Evolutionary conservation across 495 filamentous ascomycete species (phyloP).

Genomic region (Chaetomium fimeti): DNA sequence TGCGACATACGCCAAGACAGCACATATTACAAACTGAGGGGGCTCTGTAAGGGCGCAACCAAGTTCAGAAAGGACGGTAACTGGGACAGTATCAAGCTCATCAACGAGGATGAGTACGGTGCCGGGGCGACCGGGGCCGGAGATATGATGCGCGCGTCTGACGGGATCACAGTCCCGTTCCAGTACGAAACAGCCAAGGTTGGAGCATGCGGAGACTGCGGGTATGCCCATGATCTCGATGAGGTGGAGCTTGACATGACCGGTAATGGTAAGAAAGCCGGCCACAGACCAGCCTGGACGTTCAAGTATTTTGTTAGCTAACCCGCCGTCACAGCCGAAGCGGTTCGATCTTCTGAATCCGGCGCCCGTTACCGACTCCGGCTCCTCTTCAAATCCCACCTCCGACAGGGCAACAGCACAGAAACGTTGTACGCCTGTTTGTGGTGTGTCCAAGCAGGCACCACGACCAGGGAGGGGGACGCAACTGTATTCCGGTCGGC

Average conservation of each 20-base stretch:
- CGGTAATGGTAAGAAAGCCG: conserved; percentile 29
- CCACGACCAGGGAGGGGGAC: conserved; percentile 35
- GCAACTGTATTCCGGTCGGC: conserved; percentile 42
- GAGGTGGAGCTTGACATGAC: conserved; percentile 35
- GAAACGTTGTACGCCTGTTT: conserved; percentile 37
- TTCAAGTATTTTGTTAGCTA: not conserved
- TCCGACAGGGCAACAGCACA: conserved; percentile 26
- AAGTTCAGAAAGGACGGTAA: conserved; percentile 27
- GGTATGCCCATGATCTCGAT: conserved; percentile 36
- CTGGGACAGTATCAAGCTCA: conserved; percentile 30
- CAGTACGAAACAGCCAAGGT: conserved; percentile 27
- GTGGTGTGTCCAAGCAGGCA: conserved; percentile 36
- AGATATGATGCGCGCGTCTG: conserved; percentile 28
- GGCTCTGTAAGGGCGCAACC: conserved; percentile 31
- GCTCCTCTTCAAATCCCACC: conserved; percentile 43
- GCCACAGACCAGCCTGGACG: not conserved
- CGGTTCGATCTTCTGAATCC: conserved; percentile 26
- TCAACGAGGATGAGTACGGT: conserved; percentile 20
- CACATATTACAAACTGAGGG: conserved; percentile 29
- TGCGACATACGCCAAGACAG: conserved; percentile 26
- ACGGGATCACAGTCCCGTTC: conserved; percentile 25
- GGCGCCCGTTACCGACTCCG: conserved; percentile 38
- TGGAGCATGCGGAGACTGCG: conserved; percentile 36
- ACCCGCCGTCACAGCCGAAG: conserved; percentile 23
- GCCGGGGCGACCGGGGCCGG: conserved; percentile 1